phyloP scores from a whole-genome alignment of 75 land plant genomes.

The Picea glauca region DNA sequence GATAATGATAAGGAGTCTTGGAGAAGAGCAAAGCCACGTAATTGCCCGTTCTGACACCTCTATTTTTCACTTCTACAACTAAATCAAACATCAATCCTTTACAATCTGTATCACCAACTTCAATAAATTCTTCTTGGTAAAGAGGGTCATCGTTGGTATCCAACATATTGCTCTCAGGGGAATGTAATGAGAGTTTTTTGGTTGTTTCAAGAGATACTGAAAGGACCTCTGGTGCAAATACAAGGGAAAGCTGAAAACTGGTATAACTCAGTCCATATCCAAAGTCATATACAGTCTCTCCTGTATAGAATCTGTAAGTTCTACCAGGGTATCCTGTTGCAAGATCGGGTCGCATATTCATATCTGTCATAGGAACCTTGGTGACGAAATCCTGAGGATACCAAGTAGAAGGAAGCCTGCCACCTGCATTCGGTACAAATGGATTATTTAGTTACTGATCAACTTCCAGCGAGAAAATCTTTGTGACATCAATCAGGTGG shows the following conservation, averaged over 20 bases:
- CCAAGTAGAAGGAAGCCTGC: slow-evolving; percentile 36
- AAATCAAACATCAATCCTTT: slow-evolving; percentile 17
- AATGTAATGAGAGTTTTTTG: background rate
- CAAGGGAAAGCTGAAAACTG: slow-evolving; percentile 11
- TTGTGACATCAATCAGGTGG: too few species aligned
- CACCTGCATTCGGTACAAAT: slow-evolving; percentile 19
- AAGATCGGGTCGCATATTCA: slow-evolving; percentile 32
- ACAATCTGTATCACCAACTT: slow-evolving; percentile 23
- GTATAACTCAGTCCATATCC: slow-evolving; percentile 32
- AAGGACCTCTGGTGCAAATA: slow-evolving; percentile 18
- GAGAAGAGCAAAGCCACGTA: slow-evolving; percentile 54
- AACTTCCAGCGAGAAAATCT: too few species aligned
- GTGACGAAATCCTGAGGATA: slow-evolving; percentile 28
- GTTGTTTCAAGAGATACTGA: slow-evolving; percentile 20
- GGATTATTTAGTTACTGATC: too few species aligned
- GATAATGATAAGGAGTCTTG: slow-evolving; percentile 25
- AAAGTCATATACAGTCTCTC: slow-evolving; percentile 18
- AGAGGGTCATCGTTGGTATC: slow-evolving; percentile 12
- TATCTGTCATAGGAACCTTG: slow-evolving; percentile 24
- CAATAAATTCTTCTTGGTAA: slow-evolving; percentile 12
- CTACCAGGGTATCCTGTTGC: slow-evolving; percentile 26
- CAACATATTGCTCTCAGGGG: slow-evolving; percentile 17
- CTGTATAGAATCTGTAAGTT: slow-evolving; percentile 42
- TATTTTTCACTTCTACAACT: slow-evolving; percentile 49
- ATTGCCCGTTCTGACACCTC: slow-evolving; percentile 41